Evolutionary conservation across 2,329 filamentous ascomycete genomes (phyloP).

Genomic region (Sphaerostilbella broomeana): DNA sequence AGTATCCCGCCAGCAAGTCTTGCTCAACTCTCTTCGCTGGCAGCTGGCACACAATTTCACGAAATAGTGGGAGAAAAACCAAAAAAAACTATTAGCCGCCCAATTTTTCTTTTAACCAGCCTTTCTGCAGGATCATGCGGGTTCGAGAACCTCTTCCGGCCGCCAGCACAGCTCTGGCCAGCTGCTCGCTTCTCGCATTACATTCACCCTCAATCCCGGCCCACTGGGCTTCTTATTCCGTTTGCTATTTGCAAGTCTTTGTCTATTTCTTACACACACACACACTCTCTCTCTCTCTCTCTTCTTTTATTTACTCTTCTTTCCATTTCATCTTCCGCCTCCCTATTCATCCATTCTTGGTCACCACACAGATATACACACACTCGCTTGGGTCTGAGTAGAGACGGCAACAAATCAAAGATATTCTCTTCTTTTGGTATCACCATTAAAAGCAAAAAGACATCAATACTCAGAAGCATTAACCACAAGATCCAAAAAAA

Average conservation of each 20-base stretch:
- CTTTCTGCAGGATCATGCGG: no score
- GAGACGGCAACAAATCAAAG: not conserved
- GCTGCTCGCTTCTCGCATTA: slow-evolving; percentile 1
- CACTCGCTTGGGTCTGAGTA: not conserved
- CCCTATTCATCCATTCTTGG: slow-evolving; percentile 1
- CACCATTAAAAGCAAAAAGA: not conserved
- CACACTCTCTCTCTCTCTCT: not conserved
- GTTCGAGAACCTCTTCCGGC: no score
- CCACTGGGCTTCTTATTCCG: not conserved
- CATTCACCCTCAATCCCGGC: slow-evolving; percentile 3
- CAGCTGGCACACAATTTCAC: no score
- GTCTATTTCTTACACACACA: not conserved
- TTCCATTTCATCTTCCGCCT: not conserved
- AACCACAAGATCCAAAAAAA: not conserved
- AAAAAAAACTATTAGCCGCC: no score
- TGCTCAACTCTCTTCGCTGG: no score
- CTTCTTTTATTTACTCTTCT: not conserved
- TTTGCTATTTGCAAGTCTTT: not conserved
- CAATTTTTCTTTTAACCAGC: no score
- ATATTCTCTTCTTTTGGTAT: slow-evolving; percentile 1
- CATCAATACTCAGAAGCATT: not conserved
- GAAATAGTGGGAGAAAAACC: no score
- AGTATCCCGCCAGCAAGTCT: no score
- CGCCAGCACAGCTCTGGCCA: no score
- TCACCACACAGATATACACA: not conserved